Evolutionary conservation across 2,329 filamentous ascomycete genomes (phyloP), one percentile per base, ranked within the genome.

Genomic region (Diplodia sapinea): DNA sequence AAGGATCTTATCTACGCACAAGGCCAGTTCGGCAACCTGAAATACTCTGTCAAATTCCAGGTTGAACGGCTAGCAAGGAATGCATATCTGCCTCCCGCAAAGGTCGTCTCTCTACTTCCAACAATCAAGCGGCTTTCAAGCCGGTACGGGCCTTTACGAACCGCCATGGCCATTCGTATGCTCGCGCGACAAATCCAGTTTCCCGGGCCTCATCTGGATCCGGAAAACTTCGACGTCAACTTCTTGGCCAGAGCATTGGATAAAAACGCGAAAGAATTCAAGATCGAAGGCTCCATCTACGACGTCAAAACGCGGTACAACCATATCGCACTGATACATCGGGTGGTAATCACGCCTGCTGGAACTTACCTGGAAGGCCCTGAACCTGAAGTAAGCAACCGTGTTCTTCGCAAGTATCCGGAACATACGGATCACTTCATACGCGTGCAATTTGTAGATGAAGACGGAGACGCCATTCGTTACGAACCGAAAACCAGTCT

Each of bases 401-500:
- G 90, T 4, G 86, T 94, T 3, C 79, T 94, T 17, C 86, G 91
- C n/a, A 86, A 87, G 70, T 92, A 88, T 70, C 76, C 83, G 0
- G 72, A 84, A 0, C 81, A 88, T 66, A 84, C 84, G 1, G 86
- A 91, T 55, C 83, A 85, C 71, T 93, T 93, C 71, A 73, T 92
- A 0, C 85, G 92, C 0, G 90, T 94, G 0, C 84, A 87, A 7
- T 93, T 95, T 72, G 84, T 84, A 36, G 92, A 95, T 56, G 92
- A 96, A 74, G 86, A 91, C 72, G 89, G 89, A 0, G 82, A 88
- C 29, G 84, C 86, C 20, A 74, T 95, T 0, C 82, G 80, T 20
- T 88, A 87, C 74, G 88, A 88, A 68, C 75, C 84, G 11, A 72
- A 76, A 4, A 73, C 82, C 1, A 84, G 83, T 1, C 79, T 85